Conservation (phyloP, 2,329 filamentous ascomycete genomes). For the Didymella glomerata region DNA sequence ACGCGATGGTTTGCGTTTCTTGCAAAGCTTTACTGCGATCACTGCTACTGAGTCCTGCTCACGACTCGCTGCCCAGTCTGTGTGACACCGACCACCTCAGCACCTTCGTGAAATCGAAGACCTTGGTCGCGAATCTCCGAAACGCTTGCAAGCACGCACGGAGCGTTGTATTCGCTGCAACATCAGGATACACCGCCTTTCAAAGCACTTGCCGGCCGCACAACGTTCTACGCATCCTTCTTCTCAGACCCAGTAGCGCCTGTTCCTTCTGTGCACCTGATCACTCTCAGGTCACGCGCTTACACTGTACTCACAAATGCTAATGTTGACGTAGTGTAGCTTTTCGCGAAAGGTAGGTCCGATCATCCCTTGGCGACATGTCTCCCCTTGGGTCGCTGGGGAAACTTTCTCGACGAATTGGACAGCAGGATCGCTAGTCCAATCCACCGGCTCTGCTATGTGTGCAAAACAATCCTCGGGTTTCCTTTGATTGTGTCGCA, state of each 20-base stretch:
- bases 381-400: not conserved
- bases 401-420: not conserved
- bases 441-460: not conserved
- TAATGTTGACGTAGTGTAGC: not conserved
- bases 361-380: not conserved
- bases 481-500: not conserved
- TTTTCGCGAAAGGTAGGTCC: not conserved
- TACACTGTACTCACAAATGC: not conserved
- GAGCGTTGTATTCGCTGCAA: not conserved
- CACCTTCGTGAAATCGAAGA: not conserved
- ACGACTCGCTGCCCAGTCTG: not conserved
- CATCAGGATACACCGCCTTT: not conserved
- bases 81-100: not conserved
- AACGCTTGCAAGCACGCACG: not conserved
- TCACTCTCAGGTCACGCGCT: constrained; percentile 3
- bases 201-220: not conserved
- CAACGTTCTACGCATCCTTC: not conserved
- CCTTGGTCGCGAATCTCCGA: not conserved
- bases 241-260: not conserved
- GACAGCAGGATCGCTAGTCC: not conserved
- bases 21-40: not conserved
- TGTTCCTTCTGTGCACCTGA: not conserved
- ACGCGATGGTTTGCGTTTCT: not conserved
- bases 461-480: not conserved
- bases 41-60: not conserved